Evolutionary conservation across 1,284 basidiomycete genomes (phyloP), one percentile per base, ranked within the genome.

Genomic region (Cryptococcus deneoformans): DNA sequence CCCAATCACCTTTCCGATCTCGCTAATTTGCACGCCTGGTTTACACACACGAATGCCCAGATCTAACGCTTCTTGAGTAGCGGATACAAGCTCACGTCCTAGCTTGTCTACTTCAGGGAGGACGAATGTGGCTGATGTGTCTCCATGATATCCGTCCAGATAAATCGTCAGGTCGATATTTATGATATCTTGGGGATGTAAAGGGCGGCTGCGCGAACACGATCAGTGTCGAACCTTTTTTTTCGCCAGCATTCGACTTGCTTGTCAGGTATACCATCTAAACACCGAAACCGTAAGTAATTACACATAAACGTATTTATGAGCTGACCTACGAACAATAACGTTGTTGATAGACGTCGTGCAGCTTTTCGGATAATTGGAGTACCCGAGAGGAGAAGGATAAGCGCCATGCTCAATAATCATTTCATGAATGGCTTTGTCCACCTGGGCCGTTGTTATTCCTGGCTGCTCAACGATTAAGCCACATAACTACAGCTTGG

Each of bases 131-230:
- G 82, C 77, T 0, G 89, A 91, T 0, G 90, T 92, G 67, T 94
- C 91, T 0, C 91, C 91, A 67, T 94, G 90, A 73, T 85, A 91
- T 1, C 88, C 88, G 54, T 88, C 78, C 29, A 86, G 77, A 71
- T 84, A 92, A 6, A 92, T 81, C 0, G 91, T 93, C 4, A 94
- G 77, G 73, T 94, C 91, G 43, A 94, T 80, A 69, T 92, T 92
- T 65, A 94, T 79, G 47, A 93, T 88, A 67, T 94, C 91, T 1
- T 87, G 87, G 51, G 88, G 80, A 71, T 87, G 82, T 2, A 93
- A 81, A 0, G 84, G 84, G n/a, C 89, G 88, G 57, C 90, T 92
- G 56, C 29, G 51, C 50, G 24, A 11, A 29, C 29, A 44, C 20
- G 5, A 54, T 29, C 39, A 16, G 29, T 14, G 8, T 38, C n/a